phyloP scores from a whole-genome alignment of 2,329 filamentous ascomycete species.

The Cordyceps militaris region DNA sequence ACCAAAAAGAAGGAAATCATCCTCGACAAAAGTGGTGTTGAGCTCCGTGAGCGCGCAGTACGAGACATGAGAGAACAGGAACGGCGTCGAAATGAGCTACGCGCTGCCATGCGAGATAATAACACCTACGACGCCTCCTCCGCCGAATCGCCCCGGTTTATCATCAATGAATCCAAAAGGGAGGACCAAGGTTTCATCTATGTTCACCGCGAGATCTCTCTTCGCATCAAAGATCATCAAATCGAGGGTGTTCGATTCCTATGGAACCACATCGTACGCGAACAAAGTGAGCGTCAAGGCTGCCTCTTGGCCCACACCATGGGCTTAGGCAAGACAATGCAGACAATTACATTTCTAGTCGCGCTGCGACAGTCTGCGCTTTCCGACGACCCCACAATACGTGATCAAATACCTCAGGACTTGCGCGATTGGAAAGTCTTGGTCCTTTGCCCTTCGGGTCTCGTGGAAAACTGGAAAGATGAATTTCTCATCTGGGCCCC shows the following conservation, averaged over 20 bases:
- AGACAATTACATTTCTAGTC: slow-evolving; percentile 76
- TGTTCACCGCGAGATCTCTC: slow-evolving; percentile 56
- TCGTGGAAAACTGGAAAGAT: slow-evolving; percentile 78
- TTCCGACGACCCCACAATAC: slow-evolving; percentile 50
- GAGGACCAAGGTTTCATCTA: slow-evolving; percentile 51
- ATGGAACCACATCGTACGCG: slow-evolving; percentile 73
- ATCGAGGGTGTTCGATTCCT: slow-evolving; percentile 76
- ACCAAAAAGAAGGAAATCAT: slow-evolving; percentile 26
- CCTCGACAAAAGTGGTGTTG: slow-evolving; percentile 33
- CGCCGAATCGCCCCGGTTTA: slow-evolving; percentile 43
- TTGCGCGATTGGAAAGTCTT: slow-evolving; percentile 59
- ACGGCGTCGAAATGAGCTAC: slow-evolving; percentile 41
- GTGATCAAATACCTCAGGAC: slow-evolving; percentile 59
- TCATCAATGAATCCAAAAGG: slow-evolving; percentile 61
- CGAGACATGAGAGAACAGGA: slow-evolving; percentile 48
- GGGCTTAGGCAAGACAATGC: slow-evolving; percentile 90
- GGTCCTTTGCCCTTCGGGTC: slow-evolving; percentile 65
- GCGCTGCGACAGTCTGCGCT: slow-evolving; percentile 60
- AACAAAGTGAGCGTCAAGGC: slow-evolving; percentile 54
- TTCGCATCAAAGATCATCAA: slow-evolving; percentile 70
- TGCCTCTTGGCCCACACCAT: slow-evolving; percentile 84
- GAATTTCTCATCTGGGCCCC: slow-evolving; percentile 69
- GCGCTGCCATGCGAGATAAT: slow-evolving; percentile 28
- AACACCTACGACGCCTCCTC: slow-evolving; percentile 35
- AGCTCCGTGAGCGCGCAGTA: slow-evolving; percentile 49